Base-by-base conservation (phyloP, 192 early-diverging fungal species). In the Chytriomyces hyalinus region DNA sequence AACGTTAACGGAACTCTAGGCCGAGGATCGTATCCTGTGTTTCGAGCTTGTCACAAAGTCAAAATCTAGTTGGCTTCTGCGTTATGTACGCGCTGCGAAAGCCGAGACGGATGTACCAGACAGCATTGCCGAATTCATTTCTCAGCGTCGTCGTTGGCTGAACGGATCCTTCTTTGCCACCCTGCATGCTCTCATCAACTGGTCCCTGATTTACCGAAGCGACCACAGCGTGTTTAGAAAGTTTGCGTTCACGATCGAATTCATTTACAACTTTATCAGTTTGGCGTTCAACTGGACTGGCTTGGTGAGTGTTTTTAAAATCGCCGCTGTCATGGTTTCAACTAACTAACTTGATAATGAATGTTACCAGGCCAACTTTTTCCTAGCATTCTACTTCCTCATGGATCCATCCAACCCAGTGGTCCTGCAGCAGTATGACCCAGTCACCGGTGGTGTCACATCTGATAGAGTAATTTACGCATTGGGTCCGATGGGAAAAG, bases 71-170 rank as follows among this genome's bases (percentile, higher is more conserved):
- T 95, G 93, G 92, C 67, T 90, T 6, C 84, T 95, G 11, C 91
- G 91, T 46, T 95, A 95, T 78, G 92, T 92, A 28, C 82, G 83
- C 26, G 80, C 78, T 15, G 90, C 93, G 5, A 87, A 86, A 75
- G 94, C 91, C 77, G 93, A 94, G 62, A 95, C 94, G 7, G 94
- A 95, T 89, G 94, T 94, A n/a, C 94, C 94, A 5, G 83, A 88
- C 62, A 76, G 80, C 1, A 83, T 94, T 47, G 77, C 84, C 22
- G 88, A 89, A 73, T 81, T 89, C 74, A 77, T 88, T 44, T 83
- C 81, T 17, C 88, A 89, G 79, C 79, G 87, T 48, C 83, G 87
- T 65, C 84, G 88, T 15, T 89, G 86, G 88, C 73, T 89, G 78
- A 88, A 89, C 78, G 88, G 87, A 20, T 73, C 67, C 72, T 76